Conservation (phyloP, 2,329 filamentous ascomycete species). For the Cercospora berteroae region DNA sequence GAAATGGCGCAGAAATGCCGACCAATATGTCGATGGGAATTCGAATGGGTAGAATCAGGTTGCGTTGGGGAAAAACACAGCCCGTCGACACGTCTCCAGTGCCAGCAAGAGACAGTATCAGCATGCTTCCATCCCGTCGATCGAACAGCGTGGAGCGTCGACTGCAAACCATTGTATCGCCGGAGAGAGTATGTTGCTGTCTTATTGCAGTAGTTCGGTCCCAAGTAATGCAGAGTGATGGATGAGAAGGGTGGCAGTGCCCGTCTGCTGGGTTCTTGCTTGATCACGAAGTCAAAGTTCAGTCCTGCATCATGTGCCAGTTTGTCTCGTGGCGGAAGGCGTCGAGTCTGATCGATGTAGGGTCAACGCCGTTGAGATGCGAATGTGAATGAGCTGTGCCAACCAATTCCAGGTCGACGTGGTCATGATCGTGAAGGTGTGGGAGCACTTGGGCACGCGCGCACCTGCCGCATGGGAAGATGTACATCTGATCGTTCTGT, state of each 20-base stretch:
- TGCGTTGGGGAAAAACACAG: neutral
- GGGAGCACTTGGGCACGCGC: constrained; percentile 1
- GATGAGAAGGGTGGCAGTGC: neutral
- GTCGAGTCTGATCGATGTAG: neutral
- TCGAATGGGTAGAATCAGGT: neutral
- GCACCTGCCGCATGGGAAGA: neutral
- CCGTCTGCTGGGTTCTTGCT: neutral
- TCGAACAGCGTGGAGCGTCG: neutral
- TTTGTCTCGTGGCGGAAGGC: neutral
- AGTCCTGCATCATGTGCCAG: neutral
- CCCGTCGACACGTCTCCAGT: neutral
- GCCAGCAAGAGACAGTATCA: neutral
- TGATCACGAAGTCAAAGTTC: neutral
- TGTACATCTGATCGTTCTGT: neutral
- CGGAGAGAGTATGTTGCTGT: neutral
- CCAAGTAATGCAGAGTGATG: neutral
- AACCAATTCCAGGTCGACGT: neutral
- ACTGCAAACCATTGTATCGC: neutral
- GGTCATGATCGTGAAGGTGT: neutral
- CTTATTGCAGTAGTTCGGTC: neutral
- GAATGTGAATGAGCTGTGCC: neutral
- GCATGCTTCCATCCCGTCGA: neutral
- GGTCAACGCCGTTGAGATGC: neutral
- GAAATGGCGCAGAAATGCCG: neutral
- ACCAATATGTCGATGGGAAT: neutral